phyloP scores from a whole-genome alignment of 2,329 filamentous ascomycete genomes.

The Exophiala alcalophila region DNA sequence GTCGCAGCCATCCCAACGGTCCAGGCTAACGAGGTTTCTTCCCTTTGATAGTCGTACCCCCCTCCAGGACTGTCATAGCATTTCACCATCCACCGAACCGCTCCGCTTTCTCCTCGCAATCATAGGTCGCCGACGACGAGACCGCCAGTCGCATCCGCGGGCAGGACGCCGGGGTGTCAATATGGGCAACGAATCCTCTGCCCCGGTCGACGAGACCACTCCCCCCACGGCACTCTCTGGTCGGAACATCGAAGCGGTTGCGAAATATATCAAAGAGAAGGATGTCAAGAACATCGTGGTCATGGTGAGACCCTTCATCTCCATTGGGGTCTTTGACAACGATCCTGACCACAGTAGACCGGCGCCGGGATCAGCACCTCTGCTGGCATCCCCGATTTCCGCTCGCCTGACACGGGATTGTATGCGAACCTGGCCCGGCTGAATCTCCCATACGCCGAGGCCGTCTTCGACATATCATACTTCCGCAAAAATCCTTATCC shows the following conservation, averaged over 20 bases:
- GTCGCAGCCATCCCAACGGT: too few relatives aligned
- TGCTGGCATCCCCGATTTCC: conserved; percentile 82
- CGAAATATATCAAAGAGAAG: conserved; percentile 73
- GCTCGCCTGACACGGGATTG: conserved; percentile 86
- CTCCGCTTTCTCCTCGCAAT: conserved; percentile 28
- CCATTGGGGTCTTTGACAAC: background rate
- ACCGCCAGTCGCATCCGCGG: conserved; percentile 42
- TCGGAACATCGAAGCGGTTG: conserved; percentile 70
- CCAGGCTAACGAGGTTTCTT: too few relatives aligned
- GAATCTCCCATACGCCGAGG: conserved; percentile 83
- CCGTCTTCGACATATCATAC: conserved; percentile 89
- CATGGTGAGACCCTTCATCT: conserved; percentile 56
- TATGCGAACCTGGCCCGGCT: conserved; percentile 88
- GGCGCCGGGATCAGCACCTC: conserved; percentile 73
- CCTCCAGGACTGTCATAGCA: too few relatives aligned
- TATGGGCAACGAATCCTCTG: conserved; percentile 86
- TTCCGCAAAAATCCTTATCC: conserved; percentile 80
- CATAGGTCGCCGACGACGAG: conserved; percentile 52
- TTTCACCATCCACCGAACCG: conserved; percentile 15
- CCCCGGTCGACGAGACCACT: conserved; percentile 61
- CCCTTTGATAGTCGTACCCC: too few relatives aligned
- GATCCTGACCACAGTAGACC: conserved; percentile 47
- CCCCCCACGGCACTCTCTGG: conserved; percentile 63
- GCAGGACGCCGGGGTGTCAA: conserved; percentile 40
- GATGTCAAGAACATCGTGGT: conserved; percentile 71